These are phyloP conservation scores for Arthrocladium fulminans DNA, from an alignment of 2,329 filamentous ascomycete species.

Conservation along the genomic window DNA sequence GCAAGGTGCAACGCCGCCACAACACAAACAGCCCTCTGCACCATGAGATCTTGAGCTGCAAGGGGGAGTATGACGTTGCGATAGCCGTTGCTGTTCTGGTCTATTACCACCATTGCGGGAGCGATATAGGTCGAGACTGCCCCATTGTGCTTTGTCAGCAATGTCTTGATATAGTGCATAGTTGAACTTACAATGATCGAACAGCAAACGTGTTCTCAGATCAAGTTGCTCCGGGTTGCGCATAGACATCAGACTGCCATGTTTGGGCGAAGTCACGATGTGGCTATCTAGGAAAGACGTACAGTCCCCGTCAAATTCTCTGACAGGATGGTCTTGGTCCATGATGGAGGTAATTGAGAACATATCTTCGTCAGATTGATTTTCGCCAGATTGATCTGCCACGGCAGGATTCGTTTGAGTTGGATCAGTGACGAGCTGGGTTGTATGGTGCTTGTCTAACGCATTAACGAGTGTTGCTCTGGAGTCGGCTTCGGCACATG, in stretches of 20 bases:
- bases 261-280: background rate
- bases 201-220: background rate
- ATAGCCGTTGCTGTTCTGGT: constrained; percentile 25
- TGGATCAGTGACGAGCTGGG: too few species aligned
- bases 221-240: background rate
- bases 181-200: constrained; percentile 7
- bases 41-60: constrained; percentile 22
- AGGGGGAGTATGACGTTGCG: constrained; percentile 26
- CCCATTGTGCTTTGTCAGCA: background rate
- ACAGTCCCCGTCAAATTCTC: too few species aligned
- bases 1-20: constrained; percentile 24
- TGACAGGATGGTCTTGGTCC: too few species aligned
- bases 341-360: too few species aligned
- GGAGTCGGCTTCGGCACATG: too few species aligned
- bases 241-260: background rate
- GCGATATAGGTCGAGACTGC: constrained; percentile 24
- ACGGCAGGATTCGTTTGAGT: too few species aligned
- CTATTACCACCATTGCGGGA: constrained; percentile 26
- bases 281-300: too few species aligned
- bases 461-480: too few species aligned
- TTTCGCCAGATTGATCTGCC: too few species aligned
- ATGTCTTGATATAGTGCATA: background rate
- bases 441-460: too few species aligned
- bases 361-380: too few species aligned
- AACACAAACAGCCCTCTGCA: constrained; percentile 21